Percentiles rank a stretch among this genome's conserved stretches.
These are phyloP conservation scores for Halophytophthora batemanensis DNA, from an alignment of 352 stramenopile species.

Conservation along the genomic window DNA sequence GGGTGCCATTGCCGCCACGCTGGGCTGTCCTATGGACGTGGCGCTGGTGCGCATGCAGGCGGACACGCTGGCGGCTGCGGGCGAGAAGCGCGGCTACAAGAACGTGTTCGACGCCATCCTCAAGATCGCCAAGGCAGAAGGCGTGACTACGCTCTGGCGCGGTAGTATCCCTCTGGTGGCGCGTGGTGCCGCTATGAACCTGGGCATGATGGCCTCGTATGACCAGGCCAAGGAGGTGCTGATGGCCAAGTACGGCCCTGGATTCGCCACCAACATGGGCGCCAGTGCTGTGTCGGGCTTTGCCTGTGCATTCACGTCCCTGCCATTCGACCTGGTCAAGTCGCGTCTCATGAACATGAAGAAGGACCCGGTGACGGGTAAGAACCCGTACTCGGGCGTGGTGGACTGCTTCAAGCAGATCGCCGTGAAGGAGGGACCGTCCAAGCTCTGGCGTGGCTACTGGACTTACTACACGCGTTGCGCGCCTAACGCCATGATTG, in stretches of 20 bases:
- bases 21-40: slow-evolving; percentile 98
- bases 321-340: slow-evolving; percentile 99
- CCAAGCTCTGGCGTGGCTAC: slow-evolving; percentile 97
- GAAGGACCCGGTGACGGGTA: slow-evolving; percentile 81
- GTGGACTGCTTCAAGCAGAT: slow-evolving; percentile 96
- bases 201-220: slow-evolving; percentile 99
- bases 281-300: slow-evolving; percentile 96
- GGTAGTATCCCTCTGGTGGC: slow-evolving; percentile 93
- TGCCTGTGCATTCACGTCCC: slow-evolving; percentile 95
- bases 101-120: slow-evolving; percentile 97
- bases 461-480: slow-evolving; percentile 98
- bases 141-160: slow-evolving; percentile 87
- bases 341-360: slow-evolving; percentile 98
- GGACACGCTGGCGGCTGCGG: slow-evolving; percentile 91
- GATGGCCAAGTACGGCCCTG: slow-evolving; percentile 55
- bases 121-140: slow-evolving; percentile 86
- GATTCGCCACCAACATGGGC: slow-evolving; percentile 90
- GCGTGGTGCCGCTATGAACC: slow-evolving; percentile 98
- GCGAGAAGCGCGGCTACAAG: slow-evolving; percentile 96
- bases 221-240: slow-evolving; percentile 97
- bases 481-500: slow-evolving; percentile 99
- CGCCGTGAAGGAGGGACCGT: slow-evolving; percentile 91
- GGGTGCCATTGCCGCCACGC: slow-evolving; percentile 90
- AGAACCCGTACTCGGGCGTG: slow-evolving; percentile 94
- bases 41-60: slow-evolving; percentile 97